phyloP scores from a whole-genome alignment of 768 basidiomycete species.

The Nevesoporus exiguus region DNA sequence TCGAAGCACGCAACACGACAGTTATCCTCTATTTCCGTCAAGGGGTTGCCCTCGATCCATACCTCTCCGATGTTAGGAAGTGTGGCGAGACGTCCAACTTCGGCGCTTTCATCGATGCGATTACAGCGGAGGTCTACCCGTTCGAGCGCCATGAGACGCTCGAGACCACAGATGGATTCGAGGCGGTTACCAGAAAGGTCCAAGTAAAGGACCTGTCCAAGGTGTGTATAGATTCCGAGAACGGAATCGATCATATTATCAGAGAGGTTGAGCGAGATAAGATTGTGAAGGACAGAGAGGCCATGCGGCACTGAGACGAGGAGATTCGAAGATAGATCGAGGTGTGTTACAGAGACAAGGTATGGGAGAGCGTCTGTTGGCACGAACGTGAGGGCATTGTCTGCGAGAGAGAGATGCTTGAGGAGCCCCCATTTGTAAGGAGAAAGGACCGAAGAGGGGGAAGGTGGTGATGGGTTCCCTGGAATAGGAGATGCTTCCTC shows the following conservation, averaged over 20 bases:
- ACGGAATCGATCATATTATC: constrained; percentile 98
- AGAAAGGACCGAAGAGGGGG: constrained; percentile 43
- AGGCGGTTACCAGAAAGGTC: constrained; percentile 86
- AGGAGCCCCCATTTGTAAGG: constrained; percentile 72
- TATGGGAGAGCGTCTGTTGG: constrained; percentile 63
- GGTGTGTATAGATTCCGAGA: constrained; percentile 76
- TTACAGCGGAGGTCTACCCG: constrained; percentile 83
- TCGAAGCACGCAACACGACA: constrained; percentile 81
- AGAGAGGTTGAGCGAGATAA: constrained; percentile 89
- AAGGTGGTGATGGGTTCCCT: constrained; percentile 21
- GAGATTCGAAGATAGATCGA: constrained; percentile 89
- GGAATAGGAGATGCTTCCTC: constrained; percentile 24
- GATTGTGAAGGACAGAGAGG: constrained; percentile 68
- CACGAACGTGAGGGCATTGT: constrained; percentile 79
- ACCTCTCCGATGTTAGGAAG: constrained; percentile 79
- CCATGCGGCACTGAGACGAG: constrained; percentile 84
- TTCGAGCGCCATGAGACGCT: constrained; percentile 81
- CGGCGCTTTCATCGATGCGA: constrained; percentile 74
- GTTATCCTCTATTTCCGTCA: constrained; percentile 63
- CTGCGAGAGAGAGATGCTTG: constrained; percentile 69
- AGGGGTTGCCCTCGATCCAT: constrained; percentile 83
- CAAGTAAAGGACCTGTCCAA: constrained; percentile 73
- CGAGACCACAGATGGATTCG: constrained; percentile 92
- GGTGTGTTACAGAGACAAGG: constrained; percentile 71
- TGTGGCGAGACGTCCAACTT: constrained; percentile 77